Percentiles rank a stretch among this genome's conserved stretches.
Evolutionary conservation across 2,329 filamentous ascomycete genomes (phyloP).

Genomic region (Fusarium tjaetaba): DNA sequence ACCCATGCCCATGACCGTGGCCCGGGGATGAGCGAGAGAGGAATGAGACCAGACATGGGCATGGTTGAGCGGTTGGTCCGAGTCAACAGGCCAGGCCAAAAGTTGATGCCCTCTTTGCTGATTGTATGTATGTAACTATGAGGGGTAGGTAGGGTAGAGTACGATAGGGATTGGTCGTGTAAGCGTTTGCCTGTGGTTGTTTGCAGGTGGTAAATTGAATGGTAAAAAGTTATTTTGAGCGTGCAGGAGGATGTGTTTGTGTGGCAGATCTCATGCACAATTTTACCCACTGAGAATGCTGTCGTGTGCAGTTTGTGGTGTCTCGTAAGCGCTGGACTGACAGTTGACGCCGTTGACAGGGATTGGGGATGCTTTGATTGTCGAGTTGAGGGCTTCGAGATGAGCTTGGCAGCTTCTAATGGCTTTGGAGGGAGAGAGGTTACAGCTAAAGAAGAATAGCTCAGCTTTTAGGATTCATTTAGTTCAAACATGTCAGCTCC

Average conservation of each 20-base stretch:
- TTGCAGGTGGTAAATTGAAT: not conserved
- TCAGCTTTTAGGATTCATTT: not conserved
- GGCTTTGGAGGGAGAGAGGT: not conserved
- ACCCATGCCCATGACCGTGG: conserved; percentile 12
- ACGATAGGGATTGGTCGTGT: conserved; percentile 24
- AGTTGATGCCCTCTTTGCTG: not conserved
- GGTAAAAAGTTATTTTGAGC: not conserved
- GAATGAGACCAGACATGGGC: conserved; percentile 22
- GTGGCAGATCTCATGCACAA: conserved; percentile 21
- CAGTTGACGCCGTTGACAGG: conserved; percentile 1
- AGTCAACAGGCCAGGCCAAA: conserved; percentile 7
- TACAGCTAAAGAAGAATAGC: not conserved
- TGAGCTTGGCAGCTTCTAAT: conserved; percentile 14
- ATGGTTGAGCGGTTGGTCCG: conserved; percentile 13
- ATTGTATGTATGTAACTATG: not conserved
- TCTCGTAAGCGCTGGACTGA: conserved; percentile 7
- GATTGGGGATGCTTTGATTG: not conserved
- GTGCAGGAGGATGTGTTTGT: conserved; percentile 5
- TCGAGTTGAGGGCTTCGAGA: conserved; percentile 7
- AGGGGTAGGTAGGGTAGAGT: conserved; percentile 25
- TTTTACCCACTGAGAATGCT: conserved; percentile 4
- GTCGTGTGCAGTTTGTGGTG: conserved; percentile 9
- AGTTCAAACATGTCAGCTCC: not conserved
- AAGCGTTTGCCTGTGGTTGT: conserved; percentile 8
- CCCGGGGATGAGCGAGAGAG: conserved; percentile 29